These are phyloP conservation scores for Pseudopithomyces maydicus DNA, from an alignment of 2,329 filamentous ascomycete genomes.

Conservation along the genomic window DNA sequence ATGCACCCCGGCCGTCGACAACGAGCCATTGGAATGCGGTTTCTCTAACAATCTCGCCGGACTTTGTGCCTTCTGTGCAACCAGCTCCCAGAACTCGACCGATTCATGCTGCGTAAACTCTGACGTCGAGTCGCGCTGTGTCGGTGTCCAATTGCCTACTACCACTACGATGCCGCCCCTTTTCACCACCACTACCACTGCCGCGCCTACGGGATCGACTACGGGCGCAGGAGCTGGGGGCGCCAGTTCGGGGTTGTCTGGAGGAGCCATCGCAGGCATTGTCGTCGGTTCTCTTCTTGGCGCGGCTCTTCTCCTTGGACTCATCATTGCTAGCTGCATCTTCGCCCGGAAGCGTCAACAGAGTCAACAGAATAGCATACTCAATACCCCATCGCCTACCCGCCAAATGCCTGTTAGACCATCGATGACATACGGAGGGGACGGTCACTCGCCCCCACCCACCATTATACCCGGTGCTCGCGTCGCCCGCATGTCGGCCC, in stretches of 20 bases:
- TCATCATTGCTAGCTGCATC: conserved; percentile 65
- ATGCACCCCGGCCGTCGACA: conserved; percentile 77
- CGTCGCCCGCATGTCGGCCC: conserved; percentile 92
- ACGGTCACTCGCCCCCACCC: conserved; percentile 38
- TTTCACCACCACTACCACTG: conserved; percentile 67
- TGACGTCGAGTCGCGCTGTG: conserved; percentile 73
- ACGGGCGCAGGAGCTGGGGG: conserved; percentile 38
- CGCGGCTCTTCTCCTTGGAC: conserved; percentile 68
- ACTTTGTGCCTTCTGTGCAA: conserved; percentile 84
- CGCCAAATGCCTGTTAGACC: conserved; percentile 42
- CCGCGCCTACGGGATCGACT: conserved; percentile 48
- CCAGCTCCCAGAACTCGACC: conserved; percentile 85
- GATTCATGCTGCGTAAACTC: conserved; percentile 93
- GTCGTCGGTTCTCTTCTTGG: conserved; percentile 81
- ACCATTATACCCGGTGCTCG: conserved; percentile 78
- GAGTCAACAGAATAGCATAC: conserved; percentile 73
- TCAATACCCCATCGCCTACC: conserved; percentile 85
- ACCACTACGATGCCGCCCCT: conserved; percentile 65
- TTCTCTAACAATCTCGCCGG: conserved; percentile 73
- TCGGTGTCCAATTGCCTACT: conserved; percentile 76
- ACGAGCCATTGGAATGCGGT: conserved; percentile 87
- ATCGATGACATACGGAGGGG: conserved; percentile 49
- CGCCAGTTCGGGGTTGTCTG: conserved; percentile 63
- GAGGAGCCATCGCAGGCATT: conserved; percentile 89
- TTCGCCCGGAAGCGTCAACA: conserved; percentile 59